Evolutionary conservation across 2,329 filamentous ascomycete genomes (phyloP), one percentile per base, ranked within the genome.

Genomic region (Triangularia setosa): DNA sequence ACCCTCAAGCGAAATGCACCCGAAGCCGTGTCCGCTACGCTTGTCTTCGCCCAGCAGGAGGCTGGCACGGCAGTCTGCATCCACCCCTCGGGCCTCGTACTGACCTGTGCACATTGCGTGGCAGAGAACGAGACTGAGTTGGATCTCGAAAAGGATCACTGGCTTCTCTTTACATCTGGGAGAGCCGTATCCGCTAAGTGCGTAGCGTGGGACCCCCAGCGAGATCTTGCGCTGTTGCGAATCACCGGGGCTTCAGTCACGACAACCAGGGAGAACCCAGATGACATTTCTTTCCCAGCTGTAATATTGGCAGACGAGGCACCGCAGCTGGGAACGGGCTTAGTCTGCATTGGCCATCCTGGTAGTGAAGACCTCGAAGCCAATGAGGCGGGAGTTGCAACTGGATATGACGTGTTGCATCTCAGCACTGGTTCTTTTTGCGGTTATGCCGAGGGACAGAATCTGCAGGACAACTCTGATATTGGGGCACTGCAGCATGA

Each of bases 401-500:
- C 79, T 0, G 74, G 74, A 14, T 84, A 83, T 68, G 78, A 81
- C 62, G 75, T 83, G 5, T 66, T 85, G 12, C 77, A 81, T 55
- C 72, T 83, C 44, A 83, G 78, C 52, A 69, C 75, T 53, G 82
- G 81, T 0, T 68, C 61, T 2, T 83, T 78, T 60, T 72, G 74
- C 9, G 82, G 81, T 0, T 73, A 76, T 58, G 74, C 73, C 1
- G 61, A 68, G 9, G 76, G 67, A 3, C 76, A 76, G 59, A 78
- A 84, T 69, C 71, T 75, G 2, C 79, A 84, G 61, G 80, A 85
- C 65, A 84, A 84, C 66, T 76, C 75, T 1, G 79, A 82, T 24
- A 84, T 85, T 61, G 83, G 82, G 1, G 78, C 78, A 0, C 67
- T 85, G 67, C 81, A 77, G 76, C 83, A 85, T 69, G 79, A 81